Conservation (phyloP, 495 filamentous ascomycete genomes). For the Xylona heveae region DNA sequence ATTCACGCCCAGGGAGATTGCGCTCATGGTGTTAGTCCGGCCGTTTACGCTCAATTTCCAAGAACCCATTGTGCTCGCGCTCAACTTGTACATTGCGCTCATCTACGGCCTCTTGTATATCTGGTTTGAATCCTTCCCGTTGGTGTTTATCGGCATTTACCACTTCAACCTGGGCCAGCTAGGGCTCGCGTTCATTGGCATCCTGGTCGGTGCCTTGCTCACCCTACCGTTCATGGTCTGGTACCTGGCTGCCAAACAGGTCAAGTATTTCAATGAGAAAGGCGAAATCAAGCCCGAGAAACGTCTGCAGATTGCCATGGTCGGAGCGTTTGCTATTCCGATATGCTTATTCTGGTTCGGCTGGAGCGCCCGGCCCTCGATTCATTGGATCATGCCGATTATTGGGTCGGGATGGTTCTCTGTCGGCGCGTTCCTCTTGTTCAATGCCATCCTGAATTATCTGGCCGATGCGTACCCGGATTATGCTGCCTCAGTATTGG, state of each 20-base stretch:
- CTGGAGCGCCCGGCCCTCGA: conserved; percentile 17
- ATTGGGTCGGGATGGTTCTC: conserved; percentile 30
- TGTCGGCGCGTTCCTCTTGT: conserved; percentile 31
- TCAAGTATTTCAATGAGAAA: conserved; percentile 1
- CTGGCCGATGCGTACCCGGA: conserved; percentile 16
- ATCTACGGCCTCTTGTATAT: conserved; percentile 14
- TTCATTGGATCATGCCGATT: conserved; percentile 33
- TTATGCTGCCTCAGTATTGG: conserved; percentile 24
- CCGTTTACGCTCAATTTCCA: conserved; percentile 19
- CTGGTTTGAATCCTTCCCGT: conserved; percentile 15
- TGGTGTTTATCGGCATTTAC: conserved; percentile 14
- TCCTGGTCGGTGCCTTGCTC: conserved; percentile 8
- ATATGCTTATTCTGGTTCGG: conserved; percentile 29
- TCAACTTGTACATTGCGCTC: conserved; percentile 15
- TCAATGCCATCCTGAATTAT: conserved; percentile 24
- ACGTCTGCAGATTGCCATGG: conserved; percentile 20
- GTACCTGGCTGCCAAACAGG: conserved; percentile 2
- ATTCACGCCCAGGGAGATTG: conserved; percentile 18
- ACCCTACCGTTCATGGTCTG: conserved; percentile 6
- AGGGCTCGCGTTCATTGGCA: conserved; percentile 14
- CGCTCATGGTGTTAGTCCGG: conserved; percentile 15
- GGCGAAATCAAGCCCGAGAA: conserved; percentile 19
- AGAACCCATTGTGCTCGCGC: conserved; percentile 15
- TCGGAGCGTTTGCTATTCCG: conserved; percentile 22
- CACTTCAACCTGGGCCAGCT: conserved; percentile 10